Percentiles rank a stretch among this genome's conserved stretches.
Conservation (phyloP, 768 basidiomycete genomes). For the Botryobasidium botryosum region DNA sequence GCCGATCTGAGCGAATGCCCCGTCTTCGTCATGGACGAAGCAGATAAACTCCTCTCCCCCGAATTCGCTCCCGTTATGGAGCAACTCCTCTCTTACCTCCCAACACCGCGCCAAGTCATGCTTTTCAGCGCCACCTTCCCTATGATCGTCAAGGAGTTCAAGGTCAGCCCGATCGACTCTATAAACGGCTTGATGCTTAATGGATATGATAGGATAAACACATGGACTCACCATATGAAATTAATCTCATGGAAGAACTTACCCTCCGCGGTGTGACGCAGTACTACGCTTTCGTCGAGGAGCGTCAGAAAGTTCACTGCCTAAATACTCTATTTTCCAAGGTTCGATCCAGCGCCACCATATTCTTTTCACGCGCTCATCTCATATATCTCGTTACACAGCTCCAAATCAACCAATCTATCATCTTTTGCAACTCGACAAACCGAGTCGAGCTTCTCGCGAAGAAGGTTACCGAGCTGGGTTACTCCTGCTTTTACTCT, state of each 20-base stretch:
- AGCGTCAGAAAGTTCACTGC: conserved; percentile 98
- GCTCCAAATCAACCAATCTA: conserved; percentile 99
- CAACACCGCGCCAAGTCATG: conserved; percentile 86
- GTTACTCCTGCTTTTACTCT: conserved; percentile 99
- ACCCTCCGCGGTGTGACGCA: conserved; percentile 97
- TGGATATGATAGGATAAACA: conserved; percentile 61
- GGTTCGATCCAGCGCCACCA: conserved; percentile 26
- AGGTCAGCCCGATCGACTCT: conserved; percentile 34
- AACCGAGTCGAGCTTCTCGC: conserved; percentile 98
- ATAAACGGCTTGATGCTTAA: background rate
- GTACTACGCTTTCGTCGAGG: conserved; percentile 98
- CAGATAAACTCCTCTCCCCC: conserved; percentile 91
- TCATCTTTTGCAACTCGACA: conserved; percentile 99
- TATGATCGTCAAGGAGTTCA: conserved; percentile 98
- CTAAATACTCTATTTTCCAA: conserved; percentile 98
- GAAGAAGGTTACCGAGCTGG: conserved; percentile 98
- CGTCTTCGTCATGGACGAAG: conserved; percentile 99
- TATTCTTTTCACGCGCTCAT: background rate
- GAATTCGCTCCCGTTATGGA: conserved; percentile 99
- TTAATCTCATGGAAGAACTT: conserved; percentile 99
- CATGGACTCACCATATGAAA: conserved; percentile 90
- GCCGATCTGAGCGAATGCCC: conserved; percentile 90
- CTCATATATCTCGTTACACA: conserved; percentile 22
- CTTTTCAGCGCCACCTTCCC: conserved; percentile 99
- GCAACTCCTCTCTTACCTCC: conserved; percentile 75